phyloP scores from a whole-genome alignment of 176 grass and related monocot genomes.

The Zoysia pacifica region DNA sequence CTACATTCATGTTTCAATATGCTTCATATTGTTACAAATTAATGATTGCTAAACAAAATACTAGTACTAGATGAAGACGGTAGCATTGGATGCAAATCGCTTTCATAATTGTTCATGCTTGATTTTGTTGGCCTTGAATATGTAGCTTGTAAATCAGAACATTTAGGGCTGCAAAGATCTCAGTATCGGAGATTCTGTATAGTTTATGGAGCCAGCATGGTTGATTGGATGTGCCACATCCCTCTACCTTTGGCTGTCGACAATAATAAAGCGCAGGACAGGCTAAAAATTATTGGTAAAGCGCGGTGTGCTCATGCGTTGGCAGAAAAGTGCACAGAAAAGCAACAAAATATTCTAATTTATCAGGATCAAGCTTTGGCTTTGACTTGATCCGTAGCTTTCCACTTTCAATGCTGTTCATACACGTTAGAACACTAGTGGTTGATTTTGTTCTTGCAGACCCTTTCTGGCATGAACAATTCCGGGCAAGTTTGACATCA shows the following conservation, averaged over 20 bases:
- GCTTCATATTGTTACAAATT: too few relatives aligned
- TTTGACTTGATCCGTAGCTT: conserved; percentile 34
- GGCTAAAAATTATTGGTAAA: not conserved
- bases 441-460: conserved; percentile 8
- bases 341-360: conserved; percentile 5
- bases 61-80: too few relatives aligned
- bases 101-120: not conserved
- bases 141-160: not conserved
- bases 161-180: not conserved
- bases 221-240: conserved; percentile 1
- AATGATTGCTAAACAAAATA: too few relatives aligned
- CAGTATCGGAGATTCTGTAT: not conserved
- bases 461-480: not conserved
- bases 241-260: not conserved
- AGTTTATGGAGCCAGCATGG: conserved; percentile 17
- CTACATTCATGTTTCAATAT: too few relatives aligned
- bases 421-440: conserved; percentile 13
- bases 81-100: not conserved
- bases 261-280: not conserved
- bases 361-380: conserved; percentile 2
- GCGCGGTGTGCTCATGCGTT: conserved; percentile 28
- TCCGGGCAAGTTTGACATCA: conserved; percentile 16
- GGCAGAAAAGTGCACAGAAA: conserved; percentile 37
- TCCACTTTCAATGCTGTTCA: conserved; percentile 32
- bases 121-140: not conserved